These are phyloP conservation scores for Mortierella sp. DNA, from an alignment of 371 early-diverging fungal genomes.

Conservation along the genomic window DNA sequence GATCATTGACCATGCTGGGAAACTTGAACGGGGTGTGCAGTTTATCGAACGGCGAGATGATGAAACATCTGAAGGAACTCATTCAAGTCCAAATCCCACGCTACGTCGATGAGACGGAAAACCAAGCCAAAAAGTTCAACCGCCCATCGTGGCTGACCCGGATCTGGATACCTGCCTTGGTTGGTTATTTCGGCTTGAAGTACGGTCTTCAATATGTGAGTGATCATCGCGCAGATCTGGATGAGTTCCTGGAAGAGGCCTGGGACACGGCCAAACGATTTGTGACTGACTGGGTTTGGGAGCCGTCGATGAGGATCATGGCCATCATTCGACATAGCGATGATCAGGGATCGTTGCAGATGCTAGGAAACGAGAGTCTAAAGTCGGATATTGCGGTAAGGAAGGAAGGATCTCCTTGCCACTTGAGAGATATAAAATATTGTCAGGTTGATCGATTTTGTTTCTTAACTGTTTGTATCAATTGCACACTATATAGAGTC, in stretches of 20 bases:
- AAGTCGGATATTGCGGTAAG: conserved; percentile 83
- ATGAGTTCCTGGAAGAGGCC: conserved; percentile 57
- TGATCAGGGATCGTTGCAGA: conserved; percentile 68
- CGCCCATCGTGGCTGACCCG: conserved; percentile 39
- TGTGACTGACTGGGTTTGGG: conserved; percentile 81
- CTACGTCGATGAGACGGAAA: conserved; percentile 40
- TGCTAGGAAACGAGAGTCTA: conserved; percentile 82
- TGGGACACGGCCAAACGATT: conserved; percentile 69
- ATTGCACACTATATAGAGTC: too few species aligned
- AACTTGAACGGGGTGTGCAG: conserved; percentile 25
- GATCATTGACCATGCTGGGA: conserved; percentile 43
- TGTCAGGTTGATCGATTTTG: too few species aligned
- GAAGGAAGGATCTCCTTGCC: too few species aligned
- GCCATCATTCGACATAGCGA: conserved; percentile 89
- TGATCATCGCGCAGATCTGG: conserved; percentile 64
- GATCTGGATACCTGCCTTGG: conserved; percentile 33
- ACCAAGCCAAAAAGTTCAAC: conserved; percentile 19
- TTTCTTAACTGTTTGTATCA: conserved; percentile 18
- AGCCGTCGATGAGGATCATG: conserved; percentile 81
- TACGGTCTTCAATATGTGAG: conserved; percentile 55
- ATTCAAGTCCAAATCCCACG: conserved; percentile 36
- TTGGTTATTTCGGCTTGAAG: conserved; percentile 57
- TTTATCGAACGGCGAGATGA: conserved; percentile 13
- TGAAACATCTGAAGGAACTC: conserved; percentile 26
- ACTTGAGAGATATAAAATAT: too few species aligned